Percentiles rank a stretch among this genome's conserved stretches.
Evolutionary conservation across 2,329 filamentous ascomycete genomes (phyloP).

Genomic region (Aspergillus sp.): DNA sequence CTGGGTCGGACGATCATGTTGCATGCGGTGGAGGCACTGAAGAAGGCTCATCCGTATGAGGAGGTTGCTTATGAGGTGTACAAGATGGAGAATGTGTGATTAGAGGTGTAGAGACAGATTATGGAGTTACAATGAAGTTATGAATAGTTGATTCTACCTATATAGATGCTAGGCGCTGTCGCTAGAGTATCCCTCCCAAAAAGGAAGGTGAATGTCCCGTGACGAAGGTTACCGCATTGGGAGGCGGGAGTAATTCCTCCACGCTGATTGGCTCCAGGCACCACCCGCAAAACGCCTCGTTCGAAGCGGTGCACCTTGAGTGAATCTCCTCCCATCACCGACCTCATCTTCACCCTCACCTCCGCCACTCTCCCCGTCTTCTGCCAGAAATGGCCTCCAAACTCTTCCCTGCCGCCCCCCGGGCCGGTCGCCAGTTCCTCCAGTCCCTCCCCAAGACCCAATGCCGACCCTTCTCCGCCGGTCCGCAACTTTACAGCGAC

Average conservation of each 20-base stretch:
- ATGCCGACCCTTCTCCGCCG: slow-evolving; percentile 69
- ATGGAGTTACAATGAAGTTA: too few species aligned
- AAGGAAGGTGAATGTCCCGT: background rate
- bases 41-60: slow-evolving; percentile 46
- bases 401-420: slow-evolving; percentile 69
- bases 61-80: slow-evolving; percentile 45
- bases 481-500: slow-evolving; percentile 69
- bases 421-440: slow-evolving; percentile 64
- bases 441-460: slow-evolving; percentile 64
- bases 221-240: background rate
- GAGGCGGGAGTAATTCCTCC: slow-evolving; percentile 34
- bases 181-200: too few species aligned
- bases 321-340: slow-evolving; percentile 14
- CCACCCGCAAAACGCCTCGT: slow-evolving; percentile 33
- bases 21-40: slow-evolving; percentile 39
- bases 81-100: slow-evolving; percentile 41
- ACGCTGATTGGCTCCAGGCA: slow-evolving; percentile 32
- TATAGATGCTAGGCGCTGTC: too few species aligned
- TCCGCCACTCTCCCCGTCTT: slow-evolving; percentile 11
- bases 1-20: slow-evolving; percentile 37
- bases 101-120: background rate
- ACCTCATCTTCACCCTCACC: slow-evolving; percentile 9
- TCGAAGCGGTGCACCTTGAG: slow-evolving; percentile 20
- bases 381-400: slow-evolving; percentile 71
- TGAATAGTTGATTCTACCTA: too few species aligned